Percentiles rank a stretch among this genome's conserved stretches.
These are phyloP conservation scores for Rugosomyces carneus DNA, from an alignment of 1,284 basidiomycete genomes.

Conservation along the genomic window DNA sequence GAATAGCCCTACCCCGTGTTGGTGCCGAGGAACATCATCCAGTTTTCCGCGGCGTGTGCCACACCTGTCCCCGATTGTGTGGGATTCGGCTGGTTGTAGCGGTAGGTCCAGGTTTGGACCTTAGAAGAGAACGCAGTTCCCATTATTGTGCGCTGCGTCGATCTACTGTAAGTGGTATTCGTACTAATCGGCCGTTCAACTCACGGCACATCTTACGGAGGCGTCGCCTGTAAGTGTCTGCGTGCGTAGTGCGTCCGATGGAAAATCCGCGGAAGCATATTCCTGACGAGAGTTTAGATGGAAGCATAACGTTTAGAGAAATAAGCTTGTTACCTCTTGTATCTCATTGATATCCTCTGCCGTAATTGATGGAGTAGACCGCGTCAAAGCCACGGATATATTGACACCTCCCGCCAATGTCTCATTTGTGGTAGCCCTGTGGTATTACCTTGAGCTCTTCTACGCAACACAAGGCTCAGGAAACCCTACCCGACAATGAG, in stretches of 20 bases:
- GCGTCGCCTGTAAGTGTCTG: slow-evolving; percentile 45
- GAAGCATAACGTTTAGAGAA: not conserved
- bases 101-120: slow-evolving; percentile 42
- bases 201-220: slow-evolving; percentile 43
- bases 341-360: slow-evolving; percentile 32
- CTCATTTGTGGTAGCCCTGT: slow-evolving; percentile 51
- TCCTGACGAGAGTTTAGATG: slow-evolving; percentile 15
- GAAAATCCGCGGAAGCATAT: slow-evolving; percentile 33
- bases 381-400: slow-evolving; percentile 30
- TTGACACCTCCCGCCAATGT: slow-evolving; percentile 36
- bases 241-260: slow-evolving; percentile 32
- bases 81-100: slow-evolving; percentile 51
- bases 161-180: not conserved
- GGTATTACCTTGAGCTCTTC: too few relatives aligned
- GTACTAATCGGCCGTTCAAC: slow-evolving; percentile 15
- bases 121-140: slow-evolving; percentile 32
- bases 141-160: slow-evolving; percentile 40
- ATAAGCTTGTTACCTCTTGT: slow-evolving; percentile 22
- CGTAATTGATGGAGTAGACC: slow-evolving; percentile 40
- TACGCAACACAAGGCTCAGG: too few relatives aligned
- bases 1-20: slow-evolving; percentile 49
- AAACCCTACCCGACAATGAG: slow-evolving; percentile 55
- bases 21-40: slow-evolving; percentile 57
- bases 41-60: slow-evolving; percentile 52
- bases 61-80: slow-evolving; percentile 31